Evolutionary conservation across 441 rosid genomes (phyloP).

Genomic region (Gossypium lobatum): DNA sequence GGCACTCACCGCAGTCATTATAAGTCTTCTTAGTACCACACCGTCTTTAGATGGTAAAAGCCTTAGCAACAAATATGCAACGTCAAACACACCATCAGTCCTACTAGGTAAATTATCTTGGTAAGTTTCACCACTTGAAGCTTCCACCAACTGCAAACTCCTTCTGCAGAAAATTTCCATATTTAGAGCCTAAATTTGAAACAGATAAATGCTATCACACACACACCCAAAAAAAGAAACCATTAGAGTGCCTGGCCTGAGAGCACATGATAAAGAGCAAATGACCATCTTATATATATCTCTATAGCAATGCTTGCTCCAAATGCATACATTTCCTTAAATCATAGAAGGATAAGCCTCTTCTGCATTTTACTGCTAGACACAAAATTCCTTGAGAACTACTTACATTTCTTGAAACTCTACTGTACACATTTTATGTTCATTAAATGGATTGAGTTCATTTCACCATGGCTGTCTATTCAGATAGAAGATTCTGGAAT

Average conservation of each 20-base stretch:
- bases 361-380: not conserved
- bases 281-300: not conserved
- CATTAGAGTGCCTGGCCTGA: too few species aligned
- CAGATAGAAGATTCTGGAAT: not conserved
- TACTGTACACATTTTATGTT: not conserved
- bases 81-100: constrained; percentile 37
- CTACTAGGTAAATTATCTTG: constrained; percentile 27
- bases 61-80: constrained; percentile 46
- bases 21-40: constrained; percentile 70
- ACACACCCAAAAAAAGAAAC: not conserved
- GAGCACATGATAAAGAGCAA: not conserved
- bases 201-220: not conserved
- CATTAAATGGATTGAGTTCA: not conserved
- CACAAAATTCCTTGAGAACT: not conserved
- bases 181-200: not conserved
- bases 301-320: not conserved
- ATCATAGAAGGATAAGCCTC: not conserved
- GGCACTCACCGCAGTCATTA: constrained; percentile 83
- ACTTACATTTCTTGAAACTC: too few species aligned
- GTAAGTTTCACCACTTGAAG: constrained; percentile 37
- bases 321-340: not conserved
- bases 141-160: constrained; percentile 27
- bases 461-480: not conserved
- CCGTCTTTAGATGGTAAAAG: constrained; percentile 80
- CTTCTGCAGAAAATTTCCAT: constrained; percentile 39